Base-by-base conservation (phyloP, 2,329 filamentous ascomycete species). In the Colletotrichum melonis region DNA sequence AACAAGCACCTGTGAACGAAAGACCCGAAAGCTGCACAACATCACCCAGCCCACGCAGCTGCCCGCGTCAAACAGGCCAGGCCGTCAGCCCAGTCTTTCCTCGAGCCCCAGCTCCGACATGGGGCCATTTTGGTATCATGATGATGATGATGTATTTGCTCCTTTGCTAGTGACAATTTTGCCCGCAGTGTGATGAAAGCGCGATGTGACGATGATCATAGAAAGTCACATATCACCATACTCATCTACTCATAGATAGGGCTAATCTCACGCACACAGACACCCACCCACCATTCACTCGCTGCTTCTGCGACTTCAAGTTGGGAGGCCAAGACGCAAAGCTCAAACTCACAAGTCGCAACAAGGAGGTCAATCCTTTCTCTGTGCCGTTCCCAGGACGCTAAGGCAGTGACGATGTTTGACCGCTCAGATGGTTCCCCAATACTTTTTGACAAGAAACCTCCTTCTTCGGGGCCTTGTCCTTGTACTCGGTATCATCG, bases 1-100 rank as follows among this genome's bases (percentile, higher is more conserved):
- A 63, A 32, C n/a, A 67, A 62, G 30, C 62, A 55, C 52, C 9
- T 46, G 22, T 54, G 9, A 28, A 59, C 24, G 22, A 63, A 49
- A 63, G 11, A 6, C 28, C 35, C 65, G 57, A 35, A 57, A 69
- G 70, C 60, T 73, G 70, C 70, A 70, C 70, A 66, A 64, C 66
- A 55, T 73, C 38, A 38, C 57, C 24, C 38, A 42, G 52, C 46
- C 32, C 7, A 35, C 32, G 46, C 63, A 56, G 35, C 56, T 62
- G 56, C 28, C 38, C 30, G 55, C 54, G 9, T 54, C 65, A 62
- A 9, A 26, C 22, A 57, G 8, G 38, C 26, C 9, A 9, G n/a
- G 16, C 14, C 24, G 42, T 38, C 56, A 68, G 28, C 57, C 42
- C n/a, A 38, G 42, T 28, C 24, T 24, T 24, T 24, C 24, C 58